Evolutionary conservation across 106 monocot genomes (phyloP).

Genomic region (Acanthochlamys bracteata): DNA sequence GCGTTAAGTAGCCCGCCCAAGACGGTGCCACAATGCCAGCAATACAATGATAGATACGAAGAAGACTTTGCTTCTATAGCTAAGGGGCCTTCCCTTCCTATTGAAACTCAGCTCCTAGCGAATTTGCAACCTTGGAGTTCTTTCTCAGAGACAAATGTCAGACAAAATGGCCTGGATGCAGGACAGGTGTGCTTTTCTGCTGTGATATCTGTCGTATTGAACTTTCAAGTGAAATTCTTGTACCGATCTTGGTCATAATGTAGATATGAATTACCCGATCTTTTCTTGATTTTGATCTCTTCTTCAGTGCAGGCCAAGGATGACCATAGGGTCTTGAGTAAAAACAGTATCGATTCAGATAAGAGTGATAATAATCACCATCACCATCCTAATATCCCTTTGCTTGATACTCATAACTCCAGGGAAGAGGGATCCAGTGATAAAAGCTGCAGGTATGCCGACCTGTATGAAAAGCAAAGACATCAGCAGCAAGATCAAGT

Average conservation of each 20-base stretch:
- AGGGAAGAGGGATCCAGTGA: constrained; percentile 10
- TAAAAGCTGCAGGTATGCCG: constrained; percentile 7
- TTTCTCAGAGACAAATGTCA: constrained; percentile 18
- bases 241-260: neutral
- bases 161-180: constrained; percentile 22
- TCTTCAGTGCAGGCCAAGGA: constrained; percentile 49
- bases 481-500: constrained; percentile 4
- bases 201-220: neutral
- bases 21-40: constrained; percentile 29
- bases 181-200: constrained; percentile 31
- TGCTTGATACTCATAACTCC: constrained; percentile 15
- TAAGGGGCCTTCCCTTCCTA: constrained; percentile 28
- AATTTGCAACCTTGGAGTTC: constrained; percentile 41
- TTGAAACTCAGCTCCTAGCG: constrained; percentile 15
- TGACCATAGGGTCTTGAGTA: constrained; percentile 32
- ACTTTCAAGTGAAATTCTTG: neutral
- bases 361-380: constrained; percentile 30
- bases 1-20: constrained; percentile 23
- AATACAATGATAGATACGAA: constrained; percentile 60
- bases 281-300: constrained; percentile 4
- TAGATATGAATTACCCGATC: no score
- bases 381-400: constrained; percentile 13
- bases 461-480: constrained; percentile 9
- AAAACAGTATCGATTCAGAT: constrained; percentile 30
- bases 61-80: constrained; percentile 48